Percentiles rank a stretch among this genome's conserved stretches.
phyloP scores from a whole-genome alignment of 2,329 filamentous ascomycete genomes.

The Fonsecaea nubica region DNA sequence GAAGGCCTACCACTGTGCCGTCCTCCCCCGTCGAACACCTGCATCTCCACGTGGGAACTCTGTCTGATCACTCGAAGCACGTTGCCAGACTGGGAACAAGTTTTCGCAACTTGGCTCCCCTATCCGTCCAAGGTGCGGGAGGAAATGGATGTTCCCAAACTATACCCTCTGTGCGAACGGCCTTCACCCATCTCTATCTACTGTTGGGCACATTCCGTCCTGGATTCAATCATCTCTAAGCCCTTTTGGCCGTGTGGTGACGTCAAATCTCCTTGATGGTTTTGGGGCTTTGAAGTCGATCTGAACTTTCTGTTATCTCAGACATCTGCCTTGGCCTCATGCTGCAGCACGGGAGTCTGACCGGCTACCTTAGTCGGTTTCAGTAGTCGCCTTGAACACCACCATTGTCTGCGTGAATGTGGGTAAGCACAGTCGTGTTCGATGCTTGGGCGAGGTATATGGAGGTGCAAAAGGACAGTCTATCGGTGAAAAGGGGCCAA shows the following conservation, averaged over 20 bases:
- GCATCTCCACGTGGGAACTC: slow-evolving; percentile 13
- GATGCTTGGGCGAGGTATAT: not conserved
- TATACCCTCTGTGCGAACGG: slow-evolving; percentile 10
- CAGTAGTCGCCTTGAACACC: not conserved
- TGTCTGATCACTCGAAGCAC: not conserved
- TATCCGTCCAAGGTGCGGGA: not conserved
- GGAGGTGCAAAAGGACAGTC: slow-evolving; percentile 13
- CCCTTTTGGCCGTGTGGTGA: not conserved
- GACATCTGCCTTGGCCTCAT: not conserved
- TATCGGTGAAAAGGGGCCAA: slow-evolving; percentile 7
- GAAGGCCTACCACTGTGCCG: slow-evolving; percentile 10
- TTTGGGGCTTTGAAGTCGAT: not conserved
- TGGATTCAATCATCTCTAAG: not conserved
- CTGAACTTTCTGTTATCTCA: not conserved
- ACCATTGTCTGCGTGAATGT: not conserved
- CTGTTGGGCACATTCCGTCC: not conserved
- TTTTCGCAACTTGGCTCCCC: not conserved
- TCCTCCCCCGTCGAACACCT: slow-evolving; percentile 8
- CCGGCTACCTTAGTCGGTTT: not conserved
- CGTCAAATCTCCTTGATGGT: not conserved
- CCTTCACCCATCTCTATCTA: not conserved
- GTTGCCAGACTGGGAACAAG: not conserved
- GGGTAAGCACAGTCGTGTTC: slow-evolving; percentile 3
- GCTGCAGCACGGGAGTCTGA: not conserved
- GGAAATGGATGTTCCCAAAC: not conserved